Evolutionary conservation across 306 rosid genomes (phyloP).

Genomic region (Neltuma alba): DNA sequence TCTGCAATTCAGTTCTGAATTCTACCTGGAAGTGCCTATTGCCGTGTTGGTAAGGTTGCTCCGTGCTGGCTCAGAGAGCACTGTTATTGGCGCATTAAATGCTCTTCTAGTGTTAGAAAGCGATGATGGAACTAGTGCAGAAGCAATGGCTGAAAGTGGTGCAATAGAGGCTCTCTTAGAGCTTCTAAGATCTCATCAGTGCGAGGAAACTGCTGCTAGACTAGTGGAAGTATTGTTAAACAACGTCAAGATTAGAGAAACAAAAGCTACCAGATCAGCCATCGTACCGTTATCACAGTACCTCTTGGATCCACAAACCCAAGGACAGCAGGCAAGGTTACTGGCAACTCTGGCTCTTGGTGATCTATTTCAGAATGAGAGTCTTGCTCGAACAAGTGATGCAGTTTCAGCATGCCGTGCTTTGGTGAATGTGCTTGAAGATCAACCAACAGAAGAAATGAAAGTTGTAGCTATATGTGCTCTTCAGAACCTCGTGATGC

Average conservation of each 20-base stretch:
- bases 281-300: constrained; percentile 92
- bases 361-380: constrained; percentile 93
- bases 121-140: constrained; percentile 93
- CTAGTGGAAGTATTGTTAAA: constrained; percentile 91
- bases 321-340: constrained; percentile 95
- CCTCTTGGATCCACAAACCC: constrained; percentile 98
- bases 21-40: constrained; percentile 93
- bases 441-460: constrained; percentile 99
- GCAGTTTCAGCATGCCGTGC: constrained; percentile 99
- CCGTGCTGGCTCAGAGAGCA: constrained; percentile 91
- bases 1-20: constrained; percentile 97
- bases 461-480: constrained; percentile 99
- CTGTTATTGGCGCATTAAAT: constrained; percentile 86
- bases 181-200: constrained; percentile 91
- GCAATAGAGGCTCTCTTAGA: constrained; percentile 99
- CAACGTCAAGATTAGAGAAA: constrained; percentile 94
- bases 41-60: constrained; percentile 97
- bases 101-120: constrained; percentile 96
- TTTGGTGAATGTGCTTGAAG: constrained; percentile 96
- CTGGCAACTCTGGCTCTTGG: constrained; percentile 98
- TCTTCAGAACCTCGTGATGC: constrained; percentile 97
- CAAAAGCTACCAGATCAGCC: constrained; percentile 89
- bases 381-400: constrained; percentile 90
- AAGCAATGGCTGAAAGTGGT: constrained; percentile 99
- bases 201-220: constrained; percentile 95